Evolutionary conservation across 2,329 filamentous ascomycete species (phyloP), one percentile per base, ranked within the genome.

Genomic region (Alternaria dauci): DNA sequence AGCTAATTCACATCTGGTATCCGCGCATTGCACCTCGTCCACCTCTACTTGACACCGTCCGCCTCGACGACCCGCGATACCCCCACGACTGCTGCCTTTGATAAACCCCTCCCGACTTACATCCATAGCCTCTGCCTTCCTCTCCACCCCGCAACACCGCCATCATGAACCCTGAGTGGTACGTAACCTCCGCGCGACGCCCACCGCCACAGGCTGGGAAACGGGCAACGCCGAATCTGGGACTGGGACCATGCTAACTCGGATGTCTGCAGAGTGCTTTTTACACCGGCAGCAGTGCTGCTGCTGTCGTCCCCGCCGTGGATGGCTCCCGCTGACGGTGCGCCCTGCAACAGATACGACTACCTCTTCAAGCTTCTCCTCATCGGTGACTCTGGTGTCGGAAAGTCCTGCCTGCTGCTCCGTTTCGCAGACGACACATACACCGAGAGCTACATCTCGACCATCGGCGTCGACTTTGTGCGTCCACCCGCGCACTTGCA

Each of bases 311-410:
- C 34, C 38, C 39, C 59, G 48, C 57, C 55, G 9, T 25, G 23
- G 46, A 61, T 46, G 53, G 46, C 44, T 42, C 60, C 60, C 61
- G 61, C 72, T 75, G 62, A 76, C 71, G 48, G 54, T 50, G 30
- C 44, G 53, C 54, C 55, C 51, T 59, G 25, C 54, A 62, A 58
- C 79, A 98, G 95, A 95, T 99, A 99, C 91, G 95, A 99, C 82
- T 99, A 99, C 83, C 93, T 99, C 79, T 99, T 99, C 90, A 99
- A 99, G 90, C 93, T 99, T 71, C 92, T 99, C 83, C 94, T 99
- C 86, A 99, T 99, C 89, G 95, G 95, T 83, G 95, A 99, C 82
- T 99, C 95, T 81, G 95, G 95, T 89, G 95, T 99, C 78, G 95
- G 95, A 91, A 99, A 99, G 91, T 99, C 95, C 79, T 99, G 95